Percentiles rank a stretch among this genome's conserved stretches.
Conservation (phyloP, 306 rosid genomes). For the Rosa rugosa region DNA sequence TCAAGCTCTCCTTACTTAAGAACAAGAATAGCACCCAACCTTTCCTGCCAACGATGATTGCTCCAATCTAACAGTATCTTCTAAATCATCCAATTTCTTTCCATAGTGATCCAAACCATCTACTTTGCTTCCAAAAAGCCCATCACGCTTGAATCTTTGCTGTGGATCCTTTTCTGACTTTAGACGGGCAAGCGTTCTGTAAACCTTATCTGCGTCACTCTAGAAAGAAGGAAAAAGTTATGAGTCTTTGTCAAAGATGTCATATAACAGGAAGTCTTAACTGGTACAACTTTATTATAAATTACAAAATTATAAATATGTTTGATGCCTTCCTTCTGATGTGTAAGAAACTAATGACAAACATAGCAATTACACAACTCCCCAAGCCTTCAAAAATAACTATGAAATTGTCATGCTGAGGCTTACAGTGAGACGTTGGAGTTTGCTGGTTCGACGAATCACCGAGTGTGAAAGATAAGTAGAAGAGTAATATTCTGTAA, state of each 20-base stretch:
- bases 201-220: constrained; percentile 65
- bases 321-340: neutral
- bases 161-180: constrained; percentile 34
- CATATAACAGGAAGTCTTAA: neutral
- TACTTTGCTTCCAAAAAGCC: constrained; percentile 60
- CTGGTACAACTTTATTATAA: neutral
- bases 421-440: constrained; percentile 70
- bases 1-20: neutral
- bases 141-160: constrained; percentile 49
- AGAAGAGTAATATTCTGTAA: constrained; percentile 68
- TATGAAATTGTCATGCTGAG: neutral
- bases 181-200: constrained; percentile 49
- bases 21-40: constrained; percentile 38
- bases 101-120: constrained; percentile 51
- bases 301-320: neutral
- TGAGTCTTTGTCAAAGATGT: constrained; percentile 3
- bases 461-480: constrained; percentile 75
- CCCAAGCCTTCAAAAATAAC: neutral
- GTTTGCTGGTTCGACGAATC: constrained; percentile 50
- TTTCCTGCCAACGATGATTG: constrained; percentile 53
- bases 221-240: constrained; percentile 33
- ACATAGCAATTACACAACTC: constrained; percentile 2
- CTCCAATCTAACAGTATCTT: constrained; percentile 67
- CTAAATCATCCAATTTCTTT: constrained; percentile 59
- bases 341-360: neutral